Percentiles rank a stretch among this genome's conserved stretches.
Conservation (phyloP, 148 eudicot genomes). For the Rhododendron williamsianum region DNA sequence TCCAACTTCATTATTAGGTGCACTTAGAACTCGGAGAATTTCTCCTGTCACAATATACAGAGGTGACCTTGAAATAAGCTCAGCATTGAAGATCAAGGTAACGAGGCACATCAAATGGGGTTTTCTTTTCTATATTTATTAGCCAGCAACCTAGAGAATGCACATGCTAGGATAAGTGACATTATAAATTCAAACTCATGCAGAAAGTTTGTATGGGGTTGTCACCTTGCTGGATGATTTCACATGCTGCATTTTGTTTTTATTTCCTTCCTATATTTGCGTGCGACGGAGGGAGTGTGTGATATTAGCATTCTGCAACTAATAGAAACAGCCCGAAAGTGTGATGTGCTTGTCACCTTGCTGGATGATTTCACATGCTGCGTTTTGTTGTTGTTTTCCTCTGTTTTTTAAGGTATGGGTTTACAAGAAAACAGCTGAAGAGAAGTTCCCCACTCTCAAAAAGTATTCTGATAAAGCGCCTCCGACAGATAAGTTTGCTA, state of each 20-base stretch:
- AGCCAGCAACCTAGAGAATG: background rate
- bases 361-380: background rate
- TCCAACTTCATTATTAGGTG: constrained; percentile 77
- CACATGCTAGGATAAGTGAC: background rate
- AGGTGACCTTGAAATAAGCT: constrained; percentile 84
- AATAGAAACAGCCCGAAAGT: background rate
- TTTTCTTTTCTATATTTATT: background rate
- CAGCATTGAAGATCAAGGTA: constrained; percentile 81
- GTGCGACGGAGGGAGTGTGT: background rate
- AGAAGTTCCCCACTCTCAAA: constrained; percentile 87
- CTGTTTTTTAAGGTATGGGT: constrained; percentile 76
- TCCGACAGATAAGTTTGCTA: constrained; percentile 82
- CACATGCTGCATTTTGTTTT: background rate
- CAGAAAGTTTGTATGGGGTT: background rate
- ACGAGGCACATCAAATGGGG: constrained; percentile 7
- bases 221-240: constrained; percentile 5
- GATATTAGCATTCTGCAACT: background rate
- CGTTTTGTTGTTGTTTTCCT: background rate
- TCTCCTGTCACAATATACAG: constrained; percentile 87
- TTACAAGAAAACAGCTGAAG: constrained; percentile 91
- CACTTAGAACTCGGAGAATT: constrained; percentile 82
- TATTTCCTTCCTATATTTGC: background rate
- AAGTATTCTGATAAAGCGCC: constrained; percentile 98
- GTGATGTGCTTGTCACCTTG: background rate
- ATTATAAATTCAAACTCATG: background rate